phyloP scores from a whole-genome alignment of 306 rosid species.

The Medicago arabica region DNA sequence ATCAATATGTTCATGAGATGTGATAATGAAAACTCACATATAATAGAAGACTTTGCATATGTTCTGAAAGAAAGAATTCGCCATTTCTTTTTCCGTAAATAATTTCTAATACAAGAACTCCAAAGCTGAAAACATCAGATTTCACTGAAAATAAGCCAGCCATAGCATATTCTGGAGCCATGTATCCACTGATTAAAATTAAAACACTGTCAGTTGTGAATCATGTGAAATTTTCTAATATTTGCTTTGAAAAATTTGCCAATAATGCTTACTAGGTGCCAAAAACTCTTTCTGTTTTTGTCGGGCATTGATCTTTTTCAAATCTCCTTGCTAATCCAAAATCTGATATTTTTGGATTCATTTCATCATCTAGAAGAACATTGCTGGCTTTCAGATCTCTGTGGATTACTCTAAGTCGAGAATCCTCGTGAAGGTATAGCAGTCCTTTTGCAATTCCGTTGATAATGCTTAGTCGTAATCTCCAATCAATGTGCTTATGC shows the following conservation, averaged over 20 bases:
- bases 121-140: constrained; percentile 51
- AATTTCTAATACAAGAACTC: constrained; percentile 49
- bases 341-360: constrained; percentile 62
- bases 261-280: constrained; percentile 54
- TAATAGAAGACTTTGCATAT: constrained; percentile 36
- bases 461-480: constrained; percentile 42
- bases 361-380: constrained; percentile 51
- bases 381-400: constrained; percentile 59
- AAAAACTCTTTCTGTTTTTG: constrained; percentile 50
- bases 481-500: constrained; percentile 44
- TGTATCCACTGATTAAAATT: constrained; percentile 47
- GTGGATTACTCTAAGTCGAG: constrained; percentile 52
- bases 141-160: constrained; percentile 44
- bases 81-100: constrained; percentile 41
- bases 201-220: constrained; percentile 10
- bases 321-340: constrained; percentile 58
- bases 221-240: not conserved
- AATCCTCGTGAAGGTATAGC: constrained; percentile 59
- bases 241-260: not conserved
- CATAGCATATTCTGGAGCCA: constrained; percentile 58
- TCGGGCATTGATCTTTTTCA: constrained; percentile 38
- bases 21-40: constrained; percentile 31
- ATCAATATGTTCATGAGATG: not conserved
- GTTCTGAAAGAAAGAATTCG: constrained; percentile 32
- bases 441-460: constrained; percentile 55